Evolutionary conservation across 768 basidiomycete species (phyloP), one percentile per base, ranked within the genome.

Genomic region (Infundibulicybe gibba): DNA sequence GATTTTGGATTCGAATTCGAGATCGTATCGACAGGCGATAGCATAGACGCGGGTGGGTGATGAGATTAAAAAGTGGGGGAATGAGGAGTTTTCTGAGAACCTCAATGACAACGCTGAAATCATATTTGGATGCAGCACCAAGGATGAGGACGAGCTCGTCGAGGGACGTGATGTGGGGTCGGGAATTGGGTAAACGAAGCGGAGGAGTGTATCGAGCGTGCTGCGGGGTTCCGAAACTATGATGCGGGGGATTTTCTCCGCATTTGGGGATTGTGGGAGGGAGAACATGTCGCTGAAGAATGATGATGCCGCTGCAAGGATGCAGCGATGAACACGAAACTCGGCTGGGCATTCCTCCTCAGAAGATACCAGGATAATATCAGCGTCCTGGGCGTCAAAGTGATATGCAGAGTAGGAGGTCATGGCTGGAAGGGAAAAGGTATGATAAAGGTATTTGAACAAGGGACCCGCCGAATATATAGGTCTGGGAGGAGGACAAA

Each of bases 231-330:
- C 87, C 2, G 81, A 66, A 3, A 87, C 67, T 2, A 80, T 75
- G 21, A 89, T 70, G 41, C 77, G 53, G 9, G 80, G 79, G 19
- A 62, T 58, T 13, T 52, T 49, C 37, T n/a, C 49, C 41, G 20
- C 40, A 6, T 11, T 48, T 32, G 47, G 62, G 39, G 35, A 54
- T 51, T 86, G 84, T 4, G 86, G 83, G 14, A 87, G 66, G 16
- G 77, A 61, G 56, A 89, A 83, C 81, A 87, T 80, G 46, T 83
- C 76, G 43, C 63, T 59, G 62, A 88, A 90, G 64, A 88, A 83
- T 2, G 80, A 72, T 5, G 87, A 88, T 1, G 83, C 81, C 4
- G 71, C 68, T 10, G 77, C 65, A 41, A 90, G 75, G 50, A 89
- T 74, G 60, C 74, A 77, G 49, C 72, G 71, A 62, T 86, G 86